Evolutionary conservation across 148 eudicot genomes (phyloP), one percentile per base, ranked within the genome.

Genomic region (Silene uniflora): DNA sequence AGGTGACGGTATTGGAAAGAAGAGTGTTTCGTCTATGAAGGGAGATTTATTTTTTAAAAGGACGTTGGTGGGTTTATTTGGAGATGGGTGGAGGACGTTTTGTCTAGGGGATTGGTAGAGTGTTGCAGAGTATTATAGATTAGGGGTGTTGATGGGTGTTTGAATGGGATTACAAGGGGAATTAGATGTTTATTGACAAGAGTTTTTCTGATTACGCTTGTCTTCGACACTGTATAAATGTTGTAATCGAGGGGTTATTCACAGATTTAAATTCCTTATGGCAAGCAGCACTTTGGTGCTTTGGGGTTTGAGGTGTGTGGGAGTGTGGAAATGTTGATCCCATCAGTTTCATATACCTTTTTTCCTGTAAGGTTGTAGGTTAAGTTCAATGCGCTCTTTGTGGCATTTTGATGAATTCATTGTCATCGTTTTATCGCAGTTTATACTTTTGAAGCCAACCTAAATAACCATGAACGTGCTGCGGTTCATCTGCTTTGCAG

Each of bases 391-490:
- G 18, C 64, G 29, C n/a, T 3, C 9, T n/a, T 16, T 29, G n/a
- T 27, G 67, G 67, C 23, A 42, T 67, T 54, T 58, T 72, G 56
- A 77, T 58, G 18, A 10, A 79, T 24, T 9, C 35, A 27, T 70
- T 35, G 12, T 61, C 27, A n/a, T 54, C 56, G 4, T 52, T 27
- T 71, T 71, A 69, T 12, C 85, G 88, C 90, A 93, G 98, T 71
- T 61, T 89, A 85, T 79, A 83, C 91, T 65, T 90, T 93, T 49
- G 87, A 89, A 65, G 74, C 82, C 67, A 78, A 70, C 80, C 83
- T 93, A 75, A 68, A 65, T 77, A 89, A 85, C 66, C 44, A 19
- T 7, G 94, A 93, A 55, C 91, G 97, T 69, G 97, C 91, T 56
- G 78, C 69, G 29, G 92, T 91, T 73, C 98, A 93, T 80, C 21